Base-by-base conservation (phyloP, 768 basidiomycete species). In the Panaeolus papilionaceus region DNA sequence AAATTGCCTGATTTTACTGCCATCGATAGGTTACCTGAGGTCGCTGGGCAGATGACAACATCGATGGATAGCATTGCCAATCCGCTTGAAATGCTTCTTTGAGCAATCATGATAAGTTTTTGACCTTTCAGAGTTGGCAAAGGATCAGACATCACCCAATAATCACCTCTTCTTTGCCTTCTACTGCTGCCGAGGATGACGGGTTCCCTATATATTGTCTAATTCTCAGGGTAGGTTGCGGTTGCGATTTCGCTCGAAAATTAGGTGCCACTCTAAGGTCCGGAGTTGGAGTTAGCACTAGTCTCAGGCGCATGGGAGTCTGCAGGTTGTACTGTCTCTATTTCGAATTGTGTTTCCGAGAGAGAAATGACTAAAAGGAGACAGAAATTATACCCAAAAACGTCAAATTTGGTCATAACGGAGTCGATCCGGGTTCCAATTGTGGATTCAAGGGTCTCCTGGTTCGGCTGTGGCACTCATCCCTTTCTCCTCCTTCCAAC, bases 391-490 rank as follows among this genome's bases (percentile, higher is more conserved):
- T 26, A 58, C 54, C 54, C 54, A 58, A 58, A 33, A 58, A 58
- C n/a, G 54, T 58, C 54, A 58, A 58, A 37, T 33, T 58, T 58
- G 26, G 54, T 37, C 54, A 58, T 33, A 58, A 58, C 54, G 54
- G 54, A 58, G 54, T 58, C 54, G 54, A 58, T 58, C 54, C 54
- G 54, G 7, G 54, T 58, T 58, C 54, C 54, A 58, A 58, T 58
- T 58, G 54, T 58, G 54, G 54, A 58, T 37, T 26, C 28, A 58
- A 58, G 54, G 54, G 54, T 58, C 54, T 9, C 54, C 54, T 58
- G 54, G 54, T 49, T 45, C 47, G 47, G 47, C 47, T 49, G 47
- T 58, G 54, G 26, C 54, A 33, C 33, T 37, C 37, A 33, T 58
- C 54, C 54, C 54, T 58, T 58, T 58, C 54, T 58, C 54, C 28